phyloP scores from a whole-genome alignment of 1,139 yeast species.

The Saccharomycopsis phalli region DNA sequence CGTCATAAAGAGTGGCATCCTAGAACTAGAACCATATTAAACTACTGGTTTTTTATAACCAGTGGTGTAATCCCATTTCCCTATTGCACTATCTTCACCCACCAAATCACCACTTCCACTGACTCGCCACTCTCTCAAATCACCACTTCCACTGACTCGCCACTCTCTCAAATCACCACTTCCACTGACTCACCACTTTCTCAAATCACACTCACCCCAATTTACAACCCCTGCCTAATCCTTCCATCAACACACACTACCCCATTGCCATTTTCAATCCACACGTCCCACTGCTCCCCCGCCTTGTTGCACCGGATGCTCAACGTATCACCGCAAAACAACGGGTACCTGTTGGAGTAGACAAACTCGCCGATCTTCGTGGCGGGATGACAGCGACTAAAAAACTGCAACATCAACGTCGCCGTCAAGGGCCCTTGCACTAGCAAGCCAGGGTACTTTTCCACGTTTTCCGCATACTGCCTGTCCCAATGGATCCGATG shows the following conservation, averaged over 20 bases:
- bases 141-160: no score
- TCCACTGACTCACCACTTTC: not conserved
- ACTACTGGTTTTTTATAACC: no score
- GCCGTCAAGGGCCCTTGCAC: constrained; percentile 81
- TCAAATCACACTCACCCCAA: not conserved
- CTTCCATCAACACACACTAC: constrained; percentile 21
- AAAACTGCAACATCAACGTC: constrained; percentile 48
- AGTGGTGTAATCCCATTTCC: no score
- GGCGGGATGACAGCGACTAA: constrained; percentile 23
- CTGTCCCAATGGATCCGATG: constrained; percentile 75
- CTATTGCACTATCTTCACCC: no score
- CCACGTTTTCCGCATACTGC: constrained; percentile 41
- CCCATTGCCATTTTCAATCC: constrained; percentile 24
- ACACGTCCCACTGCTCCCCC: constrained; percentile 18
- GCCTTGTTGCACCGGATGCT: constrained; percentile 23
- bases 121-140: no score
- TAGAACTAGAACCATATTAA: no score
- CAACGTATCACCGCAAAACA: constrained; percentile 30
- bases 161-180: no score
- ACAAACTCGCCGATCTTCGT: constrained; percentile 27
- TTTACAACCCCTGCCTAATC: constrained; percentile 13
- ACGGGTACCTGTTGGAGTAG: constrained; percentile 45
- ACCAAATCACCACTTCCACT: no score
- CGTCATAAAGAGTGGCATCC: no score
- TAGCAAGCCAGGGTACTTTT: constrained; percentile 51